Percentiles rank a stretch among this genome's conserved stretches.
These are phyloP conservation scores for Pulveroboletus sp. DNA, from an alignment of 768 basidiomycete species.

Conservation along the genomic window DNA sequence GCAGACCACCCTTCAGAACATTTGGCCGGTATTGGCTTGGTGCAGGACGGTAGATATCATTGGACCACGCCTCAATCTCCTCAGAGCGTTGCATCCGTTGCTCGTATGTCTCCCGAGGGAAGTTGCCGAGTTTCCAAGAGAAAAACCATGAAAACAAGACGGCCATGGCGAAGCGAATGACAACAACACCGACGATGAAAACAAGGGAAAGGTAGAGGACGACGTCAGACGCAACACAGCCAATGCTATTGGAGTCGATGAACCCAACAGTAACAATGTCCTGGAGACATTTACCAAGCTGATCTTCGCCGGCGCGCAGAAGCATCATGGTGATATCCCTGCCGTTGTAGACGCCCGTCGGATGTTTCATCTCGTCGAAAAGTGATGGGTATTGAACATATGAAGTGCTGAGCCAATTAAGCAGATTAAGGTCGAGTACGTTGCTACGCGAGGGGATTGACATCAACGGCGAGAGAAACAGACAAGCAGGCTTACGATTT, in stretches of 20 bases:
- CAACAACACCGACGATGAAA: conserved; percentile 96
- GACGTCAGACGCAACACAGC: conserved; percentile 92
- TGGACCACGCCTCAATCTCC: conserved; percentile 95
- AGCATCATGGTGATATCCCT: conserved; percentile 88
- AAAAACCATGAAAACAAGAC: conserved; percentile 98
- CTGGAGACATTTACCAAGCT: conserved; percentile 75
- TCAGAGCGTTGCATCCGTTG: conserved; percentile 84
- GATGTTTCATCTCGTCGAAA: conserved; percentile 71
- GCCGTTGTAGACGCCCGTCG: conserved; percentile 70
- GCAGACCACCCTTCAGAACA: conserved; percentile 66
- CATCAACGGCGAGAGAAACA: conserved; percentile 1
- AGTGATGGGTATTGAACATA: conserved; percentile 80
- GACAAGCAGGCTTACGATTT: conserved; percentile 64
- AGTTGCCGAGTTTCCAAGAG: conserved; percentile 92
- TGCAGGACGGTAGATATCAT: conserved; percentile 91
- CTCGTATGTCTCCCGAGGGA: conserved; percentile 88
- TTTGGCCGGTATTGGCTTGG: conserved; percentile 89
- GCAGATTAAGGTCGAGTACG: conserved; percentile 84
- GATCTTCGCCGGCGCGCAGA: conserved; percentile 61
- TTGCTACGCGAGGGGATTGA: conserved; percentile 39
- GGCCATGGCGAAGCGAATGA: conserved; percentile 94
- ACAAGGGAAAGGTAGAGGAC: conserved; percentile 93
- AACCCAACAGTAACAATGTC: conserved; percentile 87
- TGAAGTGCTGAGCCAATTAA: conserved; percentile 76
- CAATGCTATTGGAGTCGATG: conserved; percentile 91